phyloP scores from a whole-genome alignment of 2,329 filamentous ascomycete species.

The Neurospora sp. region DNA sequence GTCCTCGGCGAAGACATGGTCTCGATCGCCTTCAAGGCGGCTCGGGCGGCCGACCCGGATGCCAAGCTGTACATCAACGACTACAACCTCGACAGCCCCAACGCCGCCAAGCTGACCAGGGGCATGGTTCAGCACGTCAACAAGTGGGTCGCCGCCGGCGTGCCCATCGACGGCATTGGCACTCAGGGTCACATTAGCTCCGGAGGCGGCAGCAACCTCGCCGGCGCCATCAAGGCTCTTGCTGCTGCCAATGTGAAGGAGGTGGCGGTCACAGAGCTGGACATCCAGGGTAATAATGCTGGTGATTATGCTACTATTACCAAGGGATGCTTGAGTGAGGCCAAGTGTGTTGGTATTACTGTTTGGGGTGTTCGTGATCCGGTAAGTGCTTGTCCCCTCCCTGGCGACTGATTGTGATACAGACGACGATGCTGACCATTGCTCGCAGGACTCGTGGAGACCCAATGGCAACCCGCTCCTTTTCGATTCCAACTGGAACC shows the following conservation, averaged over 20 bases:
- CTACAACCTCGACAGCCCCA: slow-evolving; percentile 54
- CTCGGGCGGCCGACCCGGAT: slow-evolving; percentile 52
- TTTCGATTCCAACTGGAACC: slow-evolving; percentile 40
- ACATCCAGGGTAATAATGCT: slow-evolving; percentile 48
- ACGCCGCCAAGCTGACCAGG: slow-evolving; percentile 43
- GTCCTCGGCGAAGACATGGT: slow-evolving; percentile 63
- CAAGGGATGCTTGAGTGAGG: slow-evolving; percentile 46
- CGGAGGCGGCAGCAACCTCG: slow-evolving; percentile 33
- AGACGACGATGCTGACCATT: background rate
- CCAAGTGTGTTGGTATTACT: slow-evolving; percentile 56
- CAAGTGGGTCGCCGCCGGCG: slow-evolving; percentile 50
- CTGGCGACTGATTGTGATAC: background rate
- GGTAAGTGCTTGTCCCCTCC: slow-evolving; percentile 20
- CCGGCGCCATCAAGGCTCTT: slow-evolving; percentile 41
- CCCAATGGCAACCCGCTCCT: slow-evolving; percentile 39
- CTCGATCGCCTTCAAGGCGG: slow-evolving; percentile 58
- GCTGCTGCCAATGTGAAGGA: slow-evolving; percentile 40
- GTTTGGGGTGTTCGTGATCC: slow-evolving; percentile 46
- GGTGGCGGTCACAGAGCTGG: slow-evolving; percentile 57
- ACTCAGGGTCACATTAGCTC: slow-evolving; percentile 45
- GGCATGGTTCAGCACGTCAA: slow-evolving; percentile 50
- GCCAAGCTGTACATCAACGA: slow-evolving; percentile 72
- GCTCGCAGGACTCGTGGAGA: slow-evolving; percentile 38
- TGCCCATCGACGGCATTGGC: slow-evolving; percentile 57
- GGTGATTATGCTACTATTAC: slow-evolving; percentile 49